Conservation (phyloP, 441 rosid species). For the Bocquillonia castaneifolia region DNA sequence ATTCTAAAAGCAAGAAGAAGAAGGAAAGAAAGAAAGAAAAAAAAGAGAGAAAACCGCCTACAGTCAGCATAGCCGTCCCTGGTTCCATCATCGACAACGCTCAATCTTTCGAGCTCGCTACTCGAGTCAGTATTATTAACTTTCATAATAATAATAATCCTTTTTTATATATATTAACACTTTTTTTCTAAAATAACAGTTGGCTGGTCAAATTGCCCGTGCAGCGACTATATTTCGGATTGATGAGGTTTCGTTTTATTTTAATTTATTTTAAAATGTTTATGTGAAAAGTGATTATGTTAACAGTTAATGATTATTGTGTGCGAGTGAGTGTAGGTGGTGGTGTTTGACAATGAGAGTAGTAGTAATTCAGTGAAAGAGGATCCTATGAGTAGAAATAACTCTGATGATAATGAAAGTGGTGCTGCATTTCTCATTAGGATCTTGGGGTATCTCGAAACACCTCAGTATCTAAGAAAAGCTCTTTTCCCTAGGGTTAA, state of each 20-base stretch:
- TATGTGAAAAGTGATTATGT: not conserved
- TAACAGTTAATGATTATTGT: too few species aligned
- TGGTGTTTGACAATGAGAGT: conserved; percentile 74
- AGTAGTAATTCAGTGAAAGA: conserved; percentile 31
- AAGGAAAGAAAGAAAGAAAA: conserved; percentile 19
- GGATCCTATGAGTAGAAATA: conserved; percentile 24
- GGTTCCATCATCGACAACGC: conserved; percentile 94
- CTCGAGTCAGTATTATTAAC: conserved; percentile 39
- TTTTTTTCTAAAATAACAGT: too few species aligned
- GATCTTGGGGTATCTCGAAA: conserved; percentile 81
- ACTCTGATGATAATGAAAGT: conserved; percentile 53
- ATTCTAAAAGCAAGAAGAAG: conserved; percentile 25
- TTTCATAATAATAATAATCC: not conserved
- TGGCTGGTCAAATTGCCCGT: conserved; percentile 94
- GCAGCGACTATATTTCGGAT: conserved; percentile 82
- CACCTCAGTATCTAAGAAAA: conserved; percentile 88
- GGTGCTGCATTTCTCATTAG: conserved; percentile 76
- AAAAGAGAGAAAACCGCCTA: conserved; percentile 38
- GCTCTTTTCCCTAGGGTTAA: conserved; percentile 74
- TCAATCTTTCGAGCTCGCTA: conserved; percentile 91
- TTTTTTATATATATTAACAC: conserved; percentile 1
- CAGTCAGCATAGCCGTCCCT: conserved; percentile 75
- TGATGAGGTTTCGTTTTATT: conserved; percentile 68
- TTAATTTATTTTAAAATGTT: too few species aligned
- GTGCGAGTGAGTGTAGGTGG: conserved; percentile 42